Percentiles rank a stretch among this genome's conserved stretches.
These are phyloP conservation scores for Aureobasidium sp. DNA, from an alignment of 2,329 filamentous ascomycete species.

Conservation along the genomic window DNA sequence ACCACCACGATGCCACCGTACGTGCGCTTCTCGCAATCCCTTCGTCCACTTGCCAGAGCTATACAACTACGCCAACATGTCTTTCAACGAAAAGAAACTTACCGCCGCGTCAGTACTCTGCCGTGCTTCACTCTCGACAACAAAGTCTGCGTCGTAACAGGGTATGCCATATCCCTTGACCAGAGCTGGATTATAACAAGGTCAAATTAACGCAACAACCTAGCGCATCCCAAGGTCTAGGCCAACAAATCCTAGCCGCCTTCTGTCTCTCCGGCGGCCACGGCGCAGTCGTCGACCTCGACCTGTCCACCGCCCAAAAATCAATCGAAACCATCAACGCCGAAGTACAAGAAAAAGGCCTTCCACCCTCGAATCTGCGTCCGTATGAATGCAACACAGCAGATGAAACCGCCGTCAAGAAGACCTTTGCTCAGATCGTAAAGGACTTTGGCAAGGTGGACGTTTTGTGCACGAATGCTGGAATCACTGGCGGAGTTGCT, in stretches of 20 bases:
- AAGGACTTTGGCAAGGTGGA: slow-evolving; percentile 31
- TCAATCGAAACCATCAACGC: slow-evolving; percentile 26
- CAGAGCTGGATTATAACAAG: background rate
- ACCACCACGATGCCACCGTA: slow-evolving; percentile 13
- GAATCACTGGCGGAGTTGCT: slow-evolving; percentile 29
- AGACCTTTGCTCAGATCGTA: slow-evolving; percentile 26
- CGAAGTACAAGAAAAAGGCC: slow-evolving; percentile 20
- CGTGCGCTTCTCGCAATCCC: background rate
- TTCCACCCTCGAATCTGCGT: slow-evolving; percentile 24
- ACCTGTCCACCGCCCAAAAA: slow-evolving; percentile 18
- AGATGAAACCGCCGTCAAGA: slow-evolving; percentile 29
- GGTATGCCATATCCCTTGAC: background rate
- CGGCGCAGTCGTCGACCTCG: slow-evolving; percentile 27
- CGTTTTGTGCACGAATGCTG: slow-evolving; percentile 33
- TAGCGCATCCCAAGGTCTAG: slow-evolving; percentile 24
- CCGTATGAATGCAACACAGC: slow-evolving; percentile 33
- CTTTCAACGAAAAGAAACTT: background rate
- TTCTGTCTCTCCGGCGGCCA: slow-evolving; percentile 25
- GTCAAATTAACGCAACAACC: background rate
- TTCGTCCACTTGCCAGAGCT: background rate
- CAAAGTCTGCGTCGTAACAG: slow-evolving; percentile 15
- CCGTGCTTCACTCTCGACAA: slow-evolving; percentile 15
- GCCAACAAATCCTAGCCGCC: slow-evolving; percentile 25
- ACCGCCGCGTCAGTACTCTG: slow-evolving; percentile 13
- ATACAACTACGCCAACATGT: background rate